Conservation (phyloP, 352 stramenopile genomes). For the Phytophthora uliginosa region DNA sequence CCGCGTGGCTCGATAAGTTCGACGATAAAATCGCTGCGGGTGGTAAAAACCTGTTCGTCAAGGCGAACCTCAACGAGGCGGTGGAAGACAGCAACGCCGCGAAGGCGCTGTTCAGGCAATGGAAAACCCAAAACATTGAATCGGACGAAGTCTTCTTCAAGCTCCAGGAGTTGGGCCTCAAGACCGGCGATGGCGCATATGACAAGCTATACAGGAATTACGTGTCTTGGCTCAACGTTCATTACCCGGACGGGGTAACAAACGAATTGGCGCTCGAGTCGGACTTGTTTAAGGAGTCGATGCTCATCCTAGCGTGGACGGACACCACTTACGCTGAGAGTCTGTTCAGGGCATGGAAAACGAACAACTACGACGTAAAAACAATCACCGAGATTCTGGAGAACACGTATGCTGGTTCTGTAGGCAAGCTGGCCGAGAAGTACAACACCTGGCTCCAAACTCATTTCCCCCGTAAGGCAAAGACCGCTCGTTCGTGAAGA, state of each 20-base stretch:
- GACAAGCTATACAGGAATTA: constrained; percentile 6
- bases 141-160: neutral
- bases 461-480: neutral
- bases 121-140: neutral
- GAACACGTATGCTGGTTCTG: neutral
- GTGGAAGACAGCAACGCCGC: neutral
- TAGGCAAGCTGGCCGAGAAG: neutral
- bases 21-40: neutral
- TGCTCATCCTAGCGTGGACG: too few species aligned
- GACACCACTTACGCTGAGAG: neutral
- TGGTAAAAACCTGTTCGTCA: constrained; percentile 4
- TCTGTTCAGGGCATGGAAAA: constrained; percentile 8
- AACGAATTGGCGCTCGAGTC: too few species aligned
- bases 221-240: neutral
- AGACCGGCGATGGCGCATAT: neutral
- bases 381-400: too few species aligned
- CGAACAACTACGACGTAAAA: too few species aligned
- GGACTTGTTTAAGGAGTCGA: neutral
- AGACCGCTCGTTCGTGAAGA: neutral
- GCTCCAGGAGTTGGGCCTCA: neutral
- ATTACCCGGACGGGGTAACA: neutral
- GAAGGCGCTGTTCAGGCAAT: neutral
- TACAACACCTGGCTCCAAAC: constrained; percentile 13
- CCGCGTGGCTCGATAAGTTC: neutral
- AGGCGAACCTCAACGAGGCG: neutral